Evolutionary conservation across 176 grass and related monocot species (phyloP).

Genomic region (Musa itinerans): DNA sequence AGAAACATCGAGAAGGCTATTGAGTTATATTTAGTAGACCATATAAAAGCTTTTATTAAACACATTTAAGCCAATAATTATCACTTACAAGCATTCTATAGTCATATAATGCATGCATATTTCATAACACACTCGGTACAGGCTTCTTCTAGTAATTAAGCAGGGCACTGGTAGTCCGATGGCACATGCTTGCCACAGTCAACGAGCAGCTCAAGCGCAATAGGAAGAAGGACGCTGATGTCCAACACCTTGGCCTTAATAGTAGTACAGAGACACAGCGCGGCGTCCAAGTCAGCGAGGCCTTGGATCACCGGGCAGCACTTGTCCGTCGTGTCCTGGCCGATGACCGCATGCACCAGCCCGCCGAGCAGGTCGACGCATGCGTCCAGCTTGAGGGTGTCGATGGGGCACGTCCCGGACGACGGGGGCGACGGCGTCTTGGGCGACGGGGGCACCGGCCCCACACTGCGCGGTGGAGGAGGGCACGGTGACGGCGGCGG

Average conservation of each 20-base stretch:
- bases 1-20: no score
- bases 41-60: no score
- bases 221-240: constrained; percentile 1
- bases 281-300: constrained; percentile 12
- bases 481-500: neutral
- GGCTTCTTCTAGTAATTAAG: neutral
- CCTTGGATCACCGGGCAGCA: constrained; percentile 15
- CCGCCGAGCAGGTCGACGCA: constrained; percentile 15
- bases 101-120: no score
- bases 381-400: constrained; percentile 13
- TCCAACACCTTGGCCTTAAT: constrained; percentile 9
- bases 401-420: neutral
- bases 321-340: neutral
- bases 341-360: constrained; percentile 4
- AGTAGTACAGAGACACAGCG: constrained; percentile 12
- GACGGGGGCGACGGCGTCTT: neutral
- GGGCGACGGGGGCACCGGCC: neutral
- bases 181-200: constrained; percentile 20
- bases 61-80: neutral
- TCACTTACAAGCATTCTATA: no score
- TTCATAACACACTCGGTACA: no score
- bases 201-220: constrained; percentile 6
- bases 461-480: neutral
- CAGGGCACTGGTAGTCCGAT: constrained; percentile 13
- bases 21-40: no score